Evolutionary conservation across 106 monocot species (phyloP).

Genomic region (Dendrobium catenatum): DNA sequence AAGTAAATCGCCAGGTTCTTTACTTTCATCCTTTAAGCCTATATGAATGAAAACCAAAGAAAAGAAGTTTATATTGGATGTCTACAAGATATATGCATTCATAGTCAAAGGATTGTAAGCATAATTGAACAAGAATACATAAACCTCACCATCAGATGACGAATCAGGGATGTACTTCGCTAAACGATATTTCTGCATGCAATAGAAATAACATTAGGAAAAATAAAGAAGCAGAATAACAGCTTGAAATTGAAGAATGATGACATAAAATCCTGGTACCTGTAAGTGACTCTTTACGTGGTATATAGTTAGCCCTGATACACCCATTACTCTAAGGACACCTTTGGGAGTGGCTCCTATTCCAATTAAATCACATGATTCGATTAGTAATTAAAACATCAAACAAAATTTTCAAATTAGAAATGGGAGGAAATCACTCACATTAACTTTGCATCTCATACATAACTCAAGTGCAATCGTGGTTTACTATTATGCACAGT

Average conservation of each 20-base stretch:
- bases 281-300: constrained; percentile 94
- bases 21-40: constrained; percentile 67
- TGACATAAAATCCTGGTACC: constrained; percentile 24
- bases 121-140: background rate
- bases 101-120: background rate
- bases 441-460: background rate
- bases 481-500: background rate
- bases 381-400: background rate
- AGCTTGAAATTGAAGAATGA: constrained; percentile 6
- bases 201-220: constrained; percentile 11
- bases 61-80: background rate
- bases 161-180: constrained; percentile 76
- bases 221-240: background rate
- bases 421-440: background rate
- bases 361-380: constrained; percentile 4
- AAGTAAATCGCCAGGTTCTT: constrained; percentile 45
- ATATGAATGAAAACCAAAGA: constrained; percentile 6
- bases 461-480: background rate
- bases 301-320: constrained; percentile 74
- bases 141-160: constrained; percentile 54
- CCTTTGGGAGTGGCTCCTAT: constrained; percentile 91
- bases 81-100: background rate
- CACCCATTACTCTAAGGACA: constrained; percentile 80
- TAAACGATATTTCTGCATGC: constrained; percentile 74
- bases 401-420: background rate